Evolutionary conservation across 176 grass and related monocot genomes (phyloP).

Genomic region (Chrysopogon serrulatus): DNA sequence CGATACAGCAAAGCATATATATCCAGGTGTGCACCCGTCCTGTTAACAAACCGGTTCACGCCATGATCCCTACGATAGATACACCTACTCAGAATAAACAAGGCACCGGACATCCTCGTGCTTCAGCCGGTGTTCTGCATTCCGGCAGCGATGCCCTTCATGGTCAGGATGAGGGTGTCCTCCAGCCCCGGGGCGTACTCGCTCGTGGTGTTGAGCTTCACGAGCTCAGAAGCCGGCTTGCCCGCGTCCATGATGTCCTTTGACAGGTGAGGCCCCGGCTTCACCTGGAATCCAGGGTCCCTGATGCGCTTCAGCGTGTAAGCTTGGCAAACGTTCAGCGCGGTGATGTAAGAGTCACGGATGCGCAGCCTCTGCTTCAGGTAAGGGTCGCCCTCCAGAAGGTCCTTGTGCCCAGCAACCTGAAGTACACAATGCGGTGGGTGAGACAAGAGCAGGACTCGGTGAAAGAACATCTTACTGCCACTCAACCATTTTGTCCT

Average conservation of each 20-base stretch:
- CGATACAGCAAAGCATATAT: not conserved
- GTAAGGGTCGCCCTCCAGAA: constrained; percentile 87
- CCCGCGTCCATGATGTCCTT: constrained; percentile 58
- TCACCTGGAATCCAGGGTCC: constrained; percentile 71
- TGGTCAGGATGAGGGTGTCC: constrained; percentile 94
- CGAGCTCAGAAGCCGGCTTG: constrained; percentile 58
- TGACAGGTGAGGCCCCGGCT: constrained; percentile 56
- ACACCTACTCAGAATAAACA: not conserved
- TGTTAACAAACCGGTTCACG: not conserved
- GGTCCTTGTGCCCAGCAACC: constrained; percentile 91
- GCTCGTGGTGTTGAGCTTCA: constrained; percentile 85
- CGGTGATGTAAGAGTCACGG: constrained; percentile 85
- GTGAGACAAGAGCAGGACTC: not conserved
- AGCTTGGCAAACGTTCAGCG: constrained; percentile 81
- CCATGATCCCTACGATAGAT: not conserved
- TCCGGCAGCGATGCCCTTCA: constrained; percentile 98
- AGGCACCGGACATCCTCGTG: not conserved
- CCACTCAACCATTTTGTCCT: not conserved
- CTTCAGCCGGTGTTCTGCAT: constrained; percentile 95
- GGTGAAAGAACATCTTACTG: not conserved
- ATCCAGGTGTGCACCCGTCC: not conserved
- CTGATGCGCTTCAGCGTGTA: constrained; percentile 83
- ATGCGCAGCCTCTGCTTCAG: constrained; percentile 80
- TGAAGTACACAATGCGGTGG: not conserved
- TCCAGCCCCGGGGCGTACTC: constrained; percentile 87